Base-by-base conservation (phyloP, 2,329 filamentous ascomycete genomes). In the Incumbomyces delicatus region DNA sequence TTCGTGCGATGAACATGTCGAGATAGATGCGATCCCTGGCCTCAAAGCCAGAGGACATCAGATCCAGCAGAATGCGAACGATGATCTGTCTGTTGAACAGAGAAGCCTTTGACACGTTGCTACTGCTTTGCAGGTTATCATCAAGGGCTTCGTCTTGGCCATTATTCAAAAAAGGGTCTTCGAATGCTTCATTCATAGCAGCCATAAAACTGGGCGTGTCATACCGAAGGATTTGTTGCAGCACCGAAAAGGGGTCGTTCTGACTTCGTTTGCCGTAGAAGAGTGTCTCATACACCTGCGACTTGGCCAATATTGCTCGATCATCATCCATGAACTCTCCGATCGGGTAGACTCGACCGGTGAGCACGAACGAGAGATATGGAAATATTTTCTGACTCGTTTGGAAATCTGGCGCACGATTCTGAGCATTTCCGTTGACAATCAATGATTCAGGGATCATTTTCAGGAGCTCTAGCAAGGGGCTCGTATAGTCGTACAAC, bases 1-100 rank as follows among this genome's bases (percentile, higher is more conserved):
- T 98, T 47, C 92, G 81, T 14, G 92, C 90, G 61, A 98, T 85
- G 60, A 98, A 98, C 88, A 98, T 98, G 65, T 98, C 88, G 37
- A 98, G 76, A 64, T 95, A 98, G 47, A 98, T 86, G 11, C 85
- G 89, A 60, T 96, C 88, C 50, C 85, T 79, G 0, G 81, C 66
- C 1, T 80, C 77, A 64, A 95, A 96, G 3, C 75, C 71, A 1
- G 79, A 69, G 41, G 81, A 85, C 87, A 98, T 94, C 22, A 95
- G 83, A 62, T 95, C 88, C 10, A 94, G 74, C 48, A 98, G 69
- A 47, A 95, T 94, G 39, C 86, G 90, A 54, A 95, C 77, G 50
- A 98, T 80, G 58, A 94, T 95, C 64, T 98, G 92, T 30, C 92
- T 80, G 22, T 53, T 57, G 30, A 58, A 79, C 75, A 59, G 81